Base-by-base conservation (phyloP, 2,329 filamentous ascomycete genomes). In the Apiospora koreana region DNA sequence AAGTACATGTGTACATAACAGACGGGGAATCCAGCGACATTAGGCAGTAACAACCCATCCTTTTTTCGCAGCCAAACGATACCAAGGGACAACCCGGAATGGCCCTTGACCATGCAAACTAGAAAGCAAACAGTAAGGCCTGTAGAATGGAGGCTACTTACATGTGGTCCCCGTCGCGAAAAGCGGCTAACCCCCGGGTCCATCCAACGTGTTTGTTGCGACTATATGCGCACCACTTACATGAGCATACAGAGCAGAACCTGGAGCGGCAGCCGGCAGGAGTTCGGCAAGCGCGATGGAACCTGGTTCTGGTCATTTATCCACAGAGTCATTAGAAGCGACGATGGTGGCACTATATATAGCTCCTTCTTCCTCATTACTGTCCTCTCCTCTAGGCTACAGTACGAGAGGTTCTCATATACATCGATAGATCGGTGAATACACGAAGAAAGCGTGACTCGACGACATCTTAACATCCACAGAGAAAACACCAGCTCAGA, bases 101-200 rank as follows among this genome's bases (percentile, higher is more conserved):
- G 21, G 28, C 31, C 21, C 23, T 8, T 28, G 31, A 38, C 14
- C 54, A 35, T 62, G 54, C 31, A 38, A 62, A 38, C 54, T 23
- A 62, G 54, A 62, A 58, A 62, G 54, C 54, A 62, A 62, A 38
- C 54, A n/a, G 54, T 23, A 62, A 62, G 35, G 54, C 54, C 54
- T 10, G 54, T n/a, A 38, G 21, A 18, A 62, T 38, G 21, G 54
- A 62, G 31, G 54, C 28, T 62, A 35, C 31, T 35, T 8, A 58
- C 48, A 35, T 58, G 50, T 58, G 50, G 50, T 54, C 50, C 41
- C 50, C 50, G 50, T 35, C 16, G 50, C 50, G 50, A 58, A 58
- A 58, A 58, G 50, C 50, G 50, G 50, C 50, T 58, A 58, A 31
- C 50, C 16, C 50, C 28, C 31, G 50, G 50, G 35, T 58, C 50